Evolutionary conservation across 805 yeast species (phyloP).

Genomic region (Ogataea ganodermae): DNA sequence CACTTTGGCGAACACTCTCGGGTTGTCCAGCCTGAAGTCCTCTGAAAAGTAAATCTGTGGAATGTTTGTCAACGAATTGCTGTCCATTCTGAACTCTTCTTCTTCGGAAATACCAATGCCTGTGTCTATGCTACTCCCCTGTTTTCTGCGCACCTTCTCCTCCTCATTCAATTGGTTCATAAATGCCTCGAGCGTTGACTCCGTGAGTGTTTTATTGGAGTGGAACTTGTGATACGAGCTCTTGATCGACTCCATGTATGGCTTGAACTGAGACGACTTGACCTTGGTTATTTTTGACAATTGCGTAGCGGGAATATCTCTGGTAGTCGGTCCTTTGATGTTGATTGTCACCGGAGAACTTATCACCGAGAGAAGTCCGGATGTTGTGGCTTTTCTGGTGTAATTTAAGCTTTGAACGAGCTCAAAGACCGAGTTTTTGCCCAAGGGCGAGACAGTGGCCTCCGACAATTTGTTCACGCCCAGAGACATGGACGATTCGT

Average conservation of each 20-base stretch:
- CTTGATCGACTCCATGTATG: slow-evolving; percentile 46
- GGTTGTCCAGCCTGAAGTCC: slow-evolving; percentile 83
- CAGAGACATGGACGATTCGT: slow-evolving; percentile 38
- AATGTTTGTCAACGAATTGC: slow-evolving; percentile 44
- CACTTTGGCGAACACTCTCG: slow-evolving; percentile 76
- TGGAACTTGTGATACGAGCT: slow-evolving; percentile 48
- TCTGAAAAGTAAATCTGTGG: slow-evolving; percentile 71
- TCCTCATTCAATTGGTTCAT: slow-evolving; percentile 27
- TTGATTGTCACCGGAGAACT: slow-evolving; percentile 46
- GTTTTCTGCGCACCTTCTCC: slow-evolving; percentile 18
- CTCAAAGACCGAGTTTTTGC: slow-evolving; percentile 77
- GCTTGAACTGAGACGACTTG: slow-evolving; percentile 43
- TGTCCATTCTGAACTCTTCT: slow-evolving; percentile 26
- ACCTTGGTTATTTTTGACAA: slow-evolving; percentile 54
- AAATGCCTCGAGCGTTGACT: slow-evolving; percentile 42
- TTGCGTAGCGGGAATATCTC: slow-evolving; percentile 82
- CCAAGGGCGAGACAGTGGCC: slow-evolving; percentile 53
- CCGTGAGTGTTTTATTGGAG: slow-evolving; percentile 44
- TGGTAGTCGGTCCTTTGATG: slow-evolving; percentile 66
- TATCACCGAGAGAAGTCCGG: slow-evolving; percentile 30
- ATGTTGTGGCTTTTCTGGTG: slow-evolving; percentile 29
- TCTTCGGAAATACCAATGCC: slow-evolving; percentile 21
- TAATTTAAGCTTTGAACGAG: slow-evolving; percentile 64
- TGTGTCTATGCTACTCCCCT: slow-evolving; percentile 8
- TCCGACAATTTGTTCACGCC: slow-evolving; percentile 44